Base-by-base conservation (phyloP, 169 alveolate species). In the Perkinsus olseni region DNA sequence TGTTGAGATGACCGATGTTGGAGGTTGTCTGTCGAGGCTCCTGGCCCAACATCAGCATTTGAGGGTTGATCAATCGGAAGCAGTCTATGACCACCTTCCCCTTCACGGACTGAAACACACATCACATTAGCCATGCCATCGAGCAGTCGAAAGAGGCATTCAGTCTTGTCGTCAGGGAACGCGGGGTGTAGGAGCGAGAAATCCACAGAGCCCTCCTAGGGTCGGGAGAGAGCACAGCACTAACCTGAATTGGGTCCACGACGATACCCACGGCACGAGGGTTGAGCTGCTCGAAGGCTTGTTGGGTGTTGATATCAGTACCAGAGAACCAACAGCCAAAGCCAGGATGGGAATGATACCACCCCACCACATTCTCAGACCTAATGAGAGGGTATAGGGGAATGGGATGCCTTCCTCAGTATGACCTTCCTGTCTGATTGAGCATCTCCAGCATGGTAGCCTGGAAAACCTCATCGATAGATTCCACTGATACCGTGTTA, bases 331-430 rank as follows among this genome's bases (percentile, higher is more conserved):
- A 99, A 94, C 99, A 98, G 17, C 99, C 99, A 94, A 98, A 99
- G 39, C 99, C 99, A 0, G 99, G 99, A 96, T 99, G 99, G 38
- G 99, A 98, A 95, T 99, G 99, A 95, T 99, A 99, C 99, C 99
- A 99, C 24, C 99, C 99, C 91, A 98, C 99, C 82, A 98, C 98
- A 21, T 93, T 39, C 45, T 94, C 95, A 0, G 95, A 94, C 38
- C 91, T 38, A 8, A 11, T 0, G 31, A 74, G 28, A 74, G 20
- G 40, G 39, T 13, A 74, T 8, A 34, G 50, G 11, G 50, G 50
- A 40, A 3, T 40, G 11, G 50, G 11, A 11, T 36, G 38, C 40
- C 28, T 6, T 91, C 17, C 98, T 95, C 97, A 98, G 95, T 99
- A 99, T 51, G 97, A 98, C 93, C 99, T 96, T 4, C 99, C 99